Evolutionary conservation across 1,139 yeast species (phyloP), one percentile per base, ranked within the genome.

Genomic region (Eremothecium gossypii): DNA sequence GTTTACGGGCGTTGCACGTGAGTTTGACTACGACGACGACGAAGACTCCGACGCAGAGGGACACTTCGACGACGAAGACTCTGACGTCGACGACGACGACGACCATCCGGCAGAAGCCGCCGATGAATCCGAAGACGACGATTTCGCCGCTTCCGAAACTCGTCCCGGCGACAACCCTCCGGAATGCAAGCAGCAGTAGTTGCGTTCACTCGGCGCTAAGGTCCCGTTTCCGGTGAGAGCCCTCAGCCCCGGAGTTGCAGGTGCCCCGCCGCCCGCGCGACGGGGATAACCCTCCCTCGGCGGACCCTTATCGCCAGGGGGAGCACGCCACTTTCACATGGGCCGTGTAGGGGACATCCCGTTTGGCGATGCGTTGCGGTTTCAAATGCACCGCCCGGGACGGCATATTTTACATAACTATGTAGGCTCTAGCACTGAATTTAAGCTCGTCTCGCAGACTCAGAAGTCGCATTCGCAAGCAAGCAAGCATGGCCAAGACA

Each of bases 1-100:
- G 97, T 91, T 86, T 64, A 89, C 97, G 12, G 97, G 98, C 41
- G 87, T 83, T 53, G 98, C 98, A n/a, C 76, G 89, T 45, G 79
- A 61, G 58, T 71, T 62, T 38, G 71, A 64, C 31, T 53, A 54
- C 40, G 70, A 69, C 42, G 78, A 70, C 30, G 77, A 70, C 26
- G 81, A 71, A 35, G 78, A 75, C 39, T 83, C 77, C 7, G 81
- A 76, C 11, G 77, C 68, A 7, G 77, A 66, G 2, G 75, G 64
- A 9, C 70, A 61, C 7, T 68, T 61, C 12, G 70, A 65, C 12
- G 68, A 62, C 7, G 66, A 57, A n/a, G 65, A 57, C 8, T 68
- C 58, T 9, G 65, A 55, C 6, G 63, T 54, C 3, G 61, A 52
- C 1, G 60, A 54, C 17, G 59, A 50, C 3, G 64, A 54, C 8